These are phyloP conservation scores for Mimosa pudica DNA, from an alignment of 306 rosid species.

Conservation along the genomic window DNA sequence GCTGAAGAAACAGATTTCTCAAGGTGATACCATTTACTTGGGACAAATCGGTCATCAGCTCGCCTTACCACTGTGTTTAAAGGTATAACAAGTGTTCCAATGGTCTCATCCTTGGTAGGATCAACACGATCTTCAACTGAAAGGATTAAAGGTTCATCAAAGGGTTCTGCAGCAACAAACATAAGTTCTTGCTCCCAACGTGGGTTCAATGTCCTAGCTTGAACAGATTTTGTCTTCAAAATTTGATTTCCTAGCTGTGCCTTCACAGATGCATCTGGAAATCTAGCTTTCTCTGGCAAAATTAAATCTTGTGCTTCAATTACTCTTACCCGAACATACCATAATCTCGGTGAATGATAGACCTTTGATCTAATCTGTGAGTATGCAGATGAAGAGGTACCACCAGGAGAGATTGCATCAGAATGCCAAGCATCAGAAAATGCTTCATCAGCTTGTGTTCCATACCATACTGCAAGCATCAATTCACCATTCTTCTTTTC, in stretches of 20 bases:
- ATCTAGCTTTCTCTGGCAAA: constrained; percentile 62
- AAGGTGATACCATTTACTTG: constrained; percentile 57
- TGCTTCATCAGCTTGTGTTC: constrained; percentile 97
- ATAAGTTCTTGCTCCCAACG: constrained; percentile 69
- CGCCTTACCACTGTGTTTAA: constrained; percentile 58
- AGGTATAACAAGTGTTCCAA: constrained; percentile 65
- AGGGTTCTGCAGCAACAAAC: constrained; percentile 90
- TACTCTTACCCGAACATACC: constrained; percentile 78
- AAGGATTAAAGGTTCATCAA: constrained; percentile 71
- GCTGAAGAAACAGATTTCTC: constrained; percentile 73
- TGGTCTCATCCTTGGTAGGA: constrained; percentile 71
- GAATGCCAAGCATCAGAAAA: constrained; percentile 99
- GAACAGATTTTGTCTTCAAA: constrained; percentile 58
- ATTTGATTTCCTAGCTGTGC: constrained; percentile 71
- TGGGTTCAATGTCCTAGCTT: constrained; percentile 51
- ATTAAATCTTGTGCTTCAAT: constrained; percentile 87
- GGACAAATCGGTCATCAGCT: constrained; percentile 59
- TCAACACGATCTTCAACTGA: constrained; percentile 75
- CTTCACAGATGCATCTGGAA: constrained; percentile 72
- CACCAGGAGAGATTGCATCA: constrained; percentile 68
- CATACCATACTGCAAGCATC: constrained; percentile 97
- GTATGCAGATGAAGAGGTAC: constrained; percentile 39
- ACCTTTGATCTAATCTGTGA: constrained; percentile 75
- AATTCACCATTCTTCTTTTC: constrained; percentile 71
- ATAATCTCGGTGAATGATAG: constrained; percentile 78